Percentiles rank a stretch among this genome's conserved stretches.
phyloP scores from a whole-genome alignment of 73 alveolate species.

The Stentor roeselii region DNA sequence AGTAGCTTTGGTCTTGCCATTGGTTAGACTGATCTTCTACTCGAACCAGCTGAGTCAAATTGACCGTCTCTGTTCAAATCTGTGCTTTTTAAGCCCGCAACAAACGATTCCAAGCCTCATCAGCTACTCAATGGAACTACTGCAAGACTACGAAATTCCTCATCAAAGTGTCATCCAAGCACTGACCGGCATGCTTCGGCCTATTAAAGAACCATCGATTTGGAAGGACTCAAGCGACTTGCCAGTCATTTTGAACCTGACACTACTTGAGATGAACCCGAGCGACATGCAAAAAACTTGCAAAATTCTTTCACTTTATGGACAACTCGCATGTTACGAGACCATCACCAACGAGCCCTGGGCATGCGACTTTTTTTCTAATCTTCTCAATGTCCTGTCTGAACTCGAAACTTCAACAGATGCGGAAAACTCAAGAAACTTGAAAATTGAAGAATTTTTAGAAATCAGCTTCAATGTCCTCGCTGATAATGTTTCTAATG shows the following conservation, averaged over 20 bases:
- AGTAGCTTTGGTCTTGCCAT: not conserved
- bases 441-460: not conserved
- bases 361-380: not conserved
- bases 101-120: not conserved
- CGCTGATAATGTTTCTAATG: not conserved
- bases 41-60: not conserved
- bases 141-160: not conserved
- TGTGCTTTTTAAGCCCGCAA: not conserved
- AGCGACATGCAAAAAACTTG: slow-evolving; percentile 10
- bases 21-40: not conserved
- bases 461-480: not conserved
- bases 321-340: not conserved
- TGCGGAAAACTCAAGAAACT: not conserved
- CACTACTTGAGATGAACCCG: not conserved
- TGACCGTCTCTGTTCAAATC: not conserved
- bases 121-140: not conserved
- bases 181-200: not conserved
- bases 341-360: not conserved
- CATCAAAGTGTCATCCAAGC: not conserved
- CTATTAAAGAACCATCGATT: not conserved
- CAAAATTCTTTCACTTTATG: not conserved
- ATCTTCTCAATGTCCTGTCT: not conserved
- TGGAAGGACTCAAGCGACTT: not conserved
- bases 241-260: not conserved
- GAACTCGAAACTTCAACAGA: not conserved